phyloP scores from a whole-genome alignment of 495 filamentous ascomycete species.

The Neurospora sp. region DNA sequence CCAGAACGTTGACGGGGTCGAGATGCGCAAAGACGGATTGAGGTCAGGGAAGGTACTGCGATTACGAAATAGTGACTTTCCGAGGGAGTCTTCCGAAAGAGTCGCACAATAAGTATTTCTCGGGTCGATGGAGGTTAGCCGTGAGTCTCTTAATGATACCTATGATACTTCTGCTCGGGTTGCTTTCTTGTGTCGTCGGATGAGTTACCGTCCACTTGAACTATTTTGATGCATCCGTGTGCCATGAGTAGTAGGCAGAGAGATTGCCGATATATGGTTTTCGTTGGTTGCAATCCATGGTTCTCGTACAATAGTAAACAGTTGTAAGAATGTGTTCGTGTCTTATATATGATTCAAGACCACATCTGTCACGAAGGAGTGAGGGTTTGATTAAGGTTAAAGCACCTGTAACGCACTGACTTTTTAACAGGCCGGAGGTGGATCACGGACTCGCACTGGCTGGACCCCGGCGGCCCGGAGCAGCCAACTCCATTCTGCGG shows the following conservation, averaged over 20 bases:
- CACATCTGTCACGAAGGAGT: no score
- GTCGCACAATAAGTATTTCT: background rate
- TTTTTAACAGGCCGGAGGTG: background rate
- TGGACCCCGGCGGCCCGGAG: background rate
- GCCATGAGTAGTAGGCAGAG: background rate
- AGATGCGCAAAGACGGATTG: background rate
- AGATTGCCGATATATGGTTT: background rate
- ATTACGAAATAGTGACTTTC: background rate
- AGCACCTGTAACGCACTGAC: background rate
- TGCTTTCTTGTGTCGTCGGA: background rate
- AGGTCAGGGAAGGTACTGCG: background rate
- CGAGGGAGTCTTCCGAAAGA: background rate
- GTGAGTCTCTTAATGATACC: background rate
- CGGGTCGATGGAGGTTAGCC: background rate
- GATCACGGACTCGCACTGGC: background rate
- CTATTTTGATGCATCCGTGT: background rate
- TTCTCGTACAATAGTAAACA: background rate
- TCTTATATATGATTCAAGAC: background rate
- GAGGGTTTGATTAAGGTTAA: background rate
- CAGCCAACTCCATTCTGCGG: background rate
- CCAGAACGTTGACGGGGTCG: background rate
- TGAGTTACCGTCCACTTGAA: background rate
- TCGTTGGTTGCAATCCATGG: background rate
- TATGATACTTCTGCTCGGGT: background rate
- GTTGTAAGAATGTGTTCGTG: background rate